Base-by-base conservation (phyloP, 306 rosid species). In the Sindora glabra region DNA sequence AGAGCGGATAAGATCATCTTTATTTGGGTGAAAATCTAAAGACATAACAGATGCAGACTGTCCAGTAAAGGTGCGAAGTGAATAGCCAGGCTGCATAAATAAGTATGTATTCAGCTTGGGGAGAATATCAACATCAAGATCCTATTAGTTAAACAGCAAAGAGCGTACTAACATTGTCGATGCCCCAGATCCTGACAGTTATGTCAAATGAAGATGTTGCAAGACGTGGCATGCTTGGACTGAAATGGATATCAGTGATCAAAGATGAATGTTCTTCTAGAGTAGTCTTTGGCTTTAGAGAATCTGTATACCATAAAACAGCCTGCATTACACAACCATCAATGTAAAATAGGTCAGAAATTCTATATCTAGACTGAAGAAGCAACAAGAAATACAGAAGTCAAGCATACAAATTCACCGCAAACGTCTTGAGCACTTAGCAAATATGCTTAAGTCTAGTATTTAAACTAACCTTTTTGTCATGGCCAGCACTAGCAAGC, bases 131-230 rank as follows among this genome's bases (percentile, higher is more conserved):
- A 56, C 53, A n/a, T n/a, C n/a, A 9, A 29, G 14, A 47, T 30
- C 46, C 25, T 19, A 53, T 23, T 16, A 41, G 9, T 48, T 39
- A 26, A 67, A 47, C 50, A 8, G 48, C 24, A 30, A 65, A 44
- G 5, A 23, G 59, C 75, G 17, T 22, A 89, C 94, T 94, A 45
- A 89, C 99, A 80, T 81, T 94, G 34, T 94, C 99, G 41, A 83
- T 90, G 67, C 86, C 99, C 99, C 99, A 94, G 73, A 94, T 95
- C 80, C 97, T 59, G 73, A 94, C 97, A 55, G 97, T 86, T 84
- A 79, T 86, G 77, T 94, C 99, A 24, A 89, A 94, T 25, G 99
- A 94, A 59, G 97, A 89, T 29, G 99, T 94, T 54, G 99, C 99
- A 41, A 89, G 84, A 14, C 94, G 99, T 1, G 89, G 72, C 84